phyloP scores from a whole-genome alignment of 2,329 filamentous ascomycete genomes.

The Nemania serpens region DNA sequence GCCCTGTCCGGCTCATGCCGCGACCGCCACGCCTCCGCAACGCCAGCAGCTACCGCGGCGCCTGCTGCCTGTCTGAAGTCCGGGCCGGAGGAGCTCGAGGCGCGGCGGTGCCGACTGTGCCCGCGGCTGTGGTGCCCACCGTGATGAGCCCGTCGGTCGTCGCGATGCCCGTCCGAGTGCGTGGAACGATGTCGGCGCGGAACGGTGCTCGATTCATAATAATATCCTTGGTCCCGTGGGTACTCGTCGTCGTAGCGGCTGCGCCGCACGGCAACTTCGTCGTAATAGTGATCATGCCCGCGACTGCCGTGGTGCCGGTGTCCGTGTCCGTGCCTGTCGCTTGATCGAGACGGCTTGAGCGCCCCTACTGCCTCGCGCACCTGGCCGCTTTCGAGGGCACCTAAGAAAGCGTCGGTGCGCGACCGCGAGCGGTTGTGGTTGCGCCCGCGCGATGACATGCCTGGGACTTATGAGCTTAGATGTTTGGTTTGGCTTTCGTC shows the following conservation, averaged over 20 bases:
- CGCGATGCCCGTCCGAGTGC: slow-evolving; percentile 10
- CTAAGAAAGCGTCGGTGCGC: slow-evolving; percentile 15
- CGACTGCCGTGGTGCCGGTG: slow-evolving; percentile 11
- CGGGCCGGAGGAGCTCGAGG: slow-evolving; percentile 8
- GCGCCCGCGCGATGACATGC: slow-evolving; percentile 17
- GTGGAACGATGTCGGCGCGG: slow-evolving; percentile 16
- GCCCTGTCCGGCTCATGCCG: slow-evolving; percentile 27
- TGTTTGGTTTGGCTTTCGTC: too few species aligned
- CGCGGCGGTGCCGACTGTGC: slow-evolving; percentile 2
- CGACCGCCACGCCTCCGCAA: slow-evolving; percentile 35
- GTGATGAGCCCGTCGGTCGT: slow-evolving; percentile 6
- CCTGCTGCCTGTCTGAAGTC: slow-evolving; percentile 33
- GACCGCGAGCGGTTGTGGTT: slow-evolving; percentile 18
- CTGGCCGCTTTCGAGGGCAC: slow-evolving; percentile 15
- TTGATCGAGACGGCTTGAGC: not conserved
- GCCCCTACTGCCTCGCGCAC: slow-evolving; percentile 9
- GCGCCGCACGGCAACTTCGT: not conserved
- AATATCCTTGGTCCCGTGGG: not conserved
- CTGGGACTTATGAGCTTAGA: not conserved
- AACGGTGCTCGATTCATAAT: not conserved
- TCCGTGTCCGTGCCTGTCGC: not conserved
- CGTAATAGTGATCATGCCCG: slow-evolving; percentile 11
- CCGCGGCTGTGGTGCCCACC: not conserved
- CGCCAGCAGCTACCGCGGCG: slow-evolving; percentile 33
- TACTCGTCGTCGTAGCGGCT: slow-evolving; percentile 13